Evolutionary conservation across 2,329 filamentous ascomycete genomes (phyloP), one percentile per base, ranked within the genome.

Genomic region (Colletotrichum liriopes): DNA sequence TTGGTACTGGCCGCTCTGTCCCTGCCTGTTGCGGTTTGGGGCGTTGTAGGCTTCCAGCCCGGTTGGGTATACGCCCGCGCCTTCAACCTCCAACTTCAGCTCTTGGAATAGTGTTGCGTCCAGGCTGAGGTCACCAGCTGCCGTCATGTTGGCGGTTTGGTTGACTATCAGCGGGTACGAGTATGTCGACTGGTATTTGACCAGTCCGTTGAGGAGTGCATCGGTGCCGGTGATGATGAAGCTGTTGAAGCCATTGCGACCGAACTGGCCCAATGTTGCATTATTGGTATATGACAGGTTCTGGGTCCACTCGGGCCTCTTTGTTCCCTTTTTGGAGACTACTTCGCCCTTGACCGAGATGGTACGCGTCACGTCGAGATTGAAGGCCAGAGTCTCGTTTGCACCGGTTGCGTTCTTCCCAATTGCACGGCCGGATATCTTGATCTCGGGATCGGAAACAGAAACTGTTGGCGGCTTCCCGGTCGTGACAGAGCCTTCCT

Each of bases 131-230:
- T 87, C 84, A 18, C 84, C 84, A 35, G 83, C 78, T 3, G 83
- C 65, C 35, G 85, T 77, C 16, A 83, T 78, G 18, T 79, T 77
- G 66, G 87, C 87, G 1, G 86, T 86, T 20, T 86, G 87, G 75
- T 88, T 89, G 59, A 89, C 88, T 75, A 83, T 86, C 0, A 94
- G 80, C 0, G 92, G 92, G 76, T 93, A 94, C 11, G 80, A 80
- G 78, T 91, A 93, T 5, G 77, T 76, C 5, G 78, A 73, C 29
- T 76, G 73, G 77, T 86, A 86, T 23, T n/a, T 12, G 47, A 39
- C 16, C 67, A 63, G 26, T 35, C 73, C 26, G 32, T 52, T 23
- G 8, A 78, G 74, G 14, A 78, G 73, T 20, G 59, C 65, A 72
- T 84, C 82, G 6, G 65, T 69, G 20, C 82, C 82, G 7, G 41